Evolutionary conservation across 2,329 filamentous ascomycete genomes (phyloP).

Genomic region (Didymella segeticola): DNA sequence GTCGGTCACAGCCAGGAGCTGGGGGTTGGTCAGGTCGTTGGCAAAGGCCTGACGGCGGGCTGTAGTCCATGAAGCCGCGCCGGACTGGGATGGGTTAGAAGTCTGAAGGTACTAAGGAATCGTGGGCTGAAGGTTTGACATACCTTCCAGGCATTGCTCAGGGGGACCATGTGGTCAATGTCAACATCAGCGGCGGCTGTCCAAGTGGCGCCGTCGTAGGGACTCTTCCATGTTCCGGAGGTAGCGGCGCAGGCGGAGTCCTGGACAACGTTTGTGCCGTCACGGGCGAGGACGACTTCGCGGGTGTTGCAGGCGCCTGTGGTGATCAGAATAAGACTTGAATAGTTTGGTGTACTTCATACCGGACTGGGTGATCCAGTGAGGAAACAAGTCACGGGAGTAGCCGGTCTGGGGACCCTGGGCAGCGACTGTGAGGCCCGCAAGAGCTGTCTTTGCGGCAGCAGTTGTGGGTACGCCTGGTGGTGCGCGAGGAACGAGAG

Average conservation of each 20-base stretch:
- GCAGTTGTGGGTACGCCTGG: slow-evolving; percentile 69
- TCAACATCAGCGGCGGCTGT: slow-evolving; percentile 73
- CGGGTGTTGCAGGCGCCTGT: slow-evolving; percentile 69
- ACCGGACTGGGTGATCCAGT: slow-evolving; percentile 67
- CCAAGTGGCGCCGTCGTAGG: slow-evolving; percentile 78
- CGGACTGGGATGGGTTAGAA: slow-evolving; percentile 58
- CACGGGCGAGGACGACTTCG: slow-evolving; percentile 75
- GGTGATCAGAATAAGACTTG: neutral
- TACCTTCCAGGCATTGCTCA: slow-evolving; percentile 78
- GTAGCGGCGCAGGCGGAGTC: slow-evolving; percentile 67
- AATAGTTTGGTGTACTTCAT: neutral
- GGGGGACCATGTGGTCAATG: slow-evolving; percentile 83
- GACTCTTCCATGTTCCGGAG: slow-evolving; percentile 72
- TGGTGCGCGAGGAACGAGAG: slow-evolving; percentile 50
- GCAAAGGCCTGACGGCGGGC: slow-evolving; percentile 71
- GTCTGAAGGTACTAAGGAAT: neutral
- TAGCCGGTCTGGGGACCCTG: slow-evolving; percentile 65
- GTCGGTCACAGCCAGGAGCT: slow-evolving; percentile 81
- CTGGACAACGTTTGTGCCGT: slow-evolving; percentile 69
- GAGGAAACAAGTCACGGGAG: slow-evolving; percentile 71
- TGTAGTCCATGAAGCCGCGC: slow-evolving; percentile 75
- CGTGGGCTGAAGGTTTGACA: slow-evolving; percentile 33
- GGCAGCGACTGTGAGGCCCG: slow-evolving; percentile 63
- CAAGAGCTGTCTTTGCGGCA: slow-evolving; percentile 65
- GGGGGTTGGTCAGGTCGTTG: slow-evolving; percentile 77